Percentiles rank a stretch among this genome's conserved stretches.
These are phyloP conservation scores for Gnomoniopsis sp. DNA, from an alignment of 2,329 filamentous ascomycete genomes.

Conservation along the genomic window DNA sequence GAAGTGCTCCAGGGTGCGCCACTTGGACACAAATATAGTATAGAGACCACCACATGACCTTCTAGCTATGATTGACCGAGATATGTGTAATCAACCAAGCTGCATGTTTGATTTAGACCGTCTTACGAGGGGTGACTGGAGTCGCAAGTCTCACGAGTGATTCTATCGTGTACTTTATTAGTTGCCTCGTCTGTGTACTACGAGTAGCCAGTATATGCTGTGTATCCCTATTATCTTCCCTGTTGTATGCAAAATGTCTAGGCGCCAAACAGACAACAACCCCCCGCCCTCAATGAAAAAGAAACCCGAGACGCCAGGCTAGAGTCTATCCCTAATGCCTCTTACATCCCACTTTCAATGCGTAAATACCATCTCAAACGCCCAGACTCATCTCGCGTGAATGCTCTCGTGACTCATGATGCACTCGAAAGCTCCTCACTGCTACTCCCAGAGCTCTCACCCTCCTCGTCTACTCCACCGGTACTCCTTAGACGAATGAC, in stretches of 20 bases:
- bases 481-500: slow-evolving; percentile 21
- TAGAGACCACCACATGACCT: too few species aligned
- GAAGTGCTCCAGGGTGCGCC: too few species aligned
- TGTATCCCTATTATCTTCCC: neutral
- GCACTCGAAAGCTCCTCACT: slow-evolving; percentile 11
- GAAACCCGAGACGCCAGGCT: slow-evolving; percentile 7
- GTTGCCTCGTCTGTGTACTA: neutral
- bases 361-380: neutral
- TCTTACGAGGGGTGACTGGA: neutral
- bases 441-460: slow-evolving; percentile 10
- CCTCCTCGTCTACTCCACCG: neutral
- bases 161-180: neutral
- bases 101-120: too few species aligned
- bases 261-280: neutral
- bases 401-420: slow-evolving; percentile 3
- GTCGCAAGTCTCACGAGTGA: neutral
- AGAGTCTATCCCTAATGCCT: slow-evolving; percentile 2
- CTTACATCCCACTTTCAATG: neutral
- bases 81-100: neutral
- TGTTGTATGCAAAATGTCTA: neutral
- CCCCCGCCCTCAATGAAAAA: too few species aligned
- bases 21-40: too few species aligned
- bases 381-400: neutral
- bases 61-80: neutral
- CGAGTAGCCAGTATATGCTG: neutral